Conservation (phyloP, 371 early-diverging fungal genomes). For the Apophysomyces variabilis region DNA sequence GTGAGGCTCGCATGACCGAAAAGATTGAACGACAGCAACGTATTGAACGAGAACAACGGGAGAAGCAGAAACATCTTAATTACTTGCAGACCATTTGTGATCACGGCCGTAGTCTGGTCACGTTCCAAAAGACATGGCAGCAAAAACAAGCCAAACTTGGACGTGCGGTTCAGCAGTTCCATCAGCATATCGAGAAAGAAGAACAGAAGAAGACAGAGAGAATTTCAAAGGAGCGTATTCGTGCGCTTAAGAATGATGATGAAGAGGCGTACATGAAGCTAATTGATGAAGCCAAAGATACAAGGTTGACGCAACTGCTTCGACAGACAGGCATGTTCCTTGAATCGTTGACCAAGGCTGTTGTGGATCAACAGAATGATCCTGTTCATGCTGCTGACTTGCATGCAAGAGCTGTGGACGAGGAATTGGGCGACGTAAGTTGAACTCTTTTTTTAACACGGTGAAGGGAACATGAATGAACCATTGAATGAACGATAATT, state of each 20-base stretch:
- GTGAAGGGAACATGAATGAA: too few relatives aligned
- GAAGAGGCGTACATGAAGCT: slow-evolving; percentile 96
- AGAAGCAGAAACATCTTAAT: slow-evolving; percentile 84
- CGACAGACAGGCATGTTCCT: slow-evolving; percentile 90
- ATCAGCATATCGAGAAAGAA: slow-evolving; percentile 87
- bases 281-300: slow-evolving; percentile 94
- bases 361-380: slow-evolving; percentile 79
- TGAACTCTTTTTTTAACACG: neutral
- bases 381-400: slow-evolving; percentile 41
- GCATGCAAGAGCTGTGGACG: slow-evolving; percentile 31
- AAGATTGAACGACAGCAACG: slow-evolving; percentile 89
- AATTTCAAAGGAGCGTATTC: slow-evolving; percentile 90
- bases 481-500: slow-evolving; percentile 13
- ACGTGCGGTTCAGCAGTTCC: slow-evolving; percentile 74
- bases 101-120: slow-evolving; percentile 78
- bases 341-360: slow-evolving; percentile 76
- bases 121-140: slow-evolving; percentile 67
- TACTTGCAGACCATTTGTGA: slow-evolving; percentile 76
- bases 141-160: slow-evolving; percentile 76
- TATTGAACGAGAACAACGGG: slow-evolving; percentile 84
- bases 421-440: slow-evolving; percentile 56
- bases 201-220: slow-evolving; percentile 86
- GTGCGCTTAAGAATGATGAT: slow-evolving; percentile 93
- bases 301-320: slow-evolving; percentile 92
- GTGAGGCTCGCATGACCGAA: slow-evolving; percentile 92